Conservation (phyloP, 73 alveolate genomes). For the Paramecium octaurelia region DNA sequence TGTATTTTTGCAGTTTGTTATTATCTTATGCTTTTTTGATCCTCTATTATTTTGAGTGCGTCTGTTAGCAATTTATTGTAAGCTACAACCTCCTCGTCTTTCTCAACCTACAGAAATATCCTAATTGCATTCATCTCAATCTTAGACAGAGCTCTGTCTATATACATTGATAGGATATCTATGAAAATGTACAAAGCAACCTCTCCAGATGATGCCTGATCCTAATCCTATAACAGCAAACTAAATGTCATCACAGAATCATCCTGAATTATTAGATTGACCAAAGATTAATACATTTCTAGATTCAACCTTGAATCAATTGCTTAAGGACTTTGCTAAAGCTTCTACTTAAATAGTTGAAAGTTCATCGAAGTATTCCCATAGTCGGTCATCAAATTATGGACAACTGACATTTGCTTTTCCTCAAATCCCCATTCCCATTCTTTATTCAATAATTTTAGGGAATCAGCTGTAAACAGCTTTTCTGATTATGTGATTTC, state of each 20-base stretch:
- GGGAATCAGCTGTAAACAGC: not conserved
- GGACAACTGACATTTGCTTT: not conserved
- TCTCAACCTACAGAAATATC: not conserved
- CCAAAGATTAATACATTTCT: not conserved
- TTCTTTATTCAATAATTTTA: not conserved
- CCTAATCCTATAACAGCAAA: not conserved
- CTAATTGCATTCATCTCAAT: not conserved
- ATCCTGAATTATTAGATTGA: not conserved
- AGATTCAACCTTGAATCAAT: not conserved
- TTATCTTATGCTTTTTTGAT: not conserved
- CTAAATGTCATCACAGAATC: not conserved
- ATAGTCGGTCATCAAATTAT: not conserved
- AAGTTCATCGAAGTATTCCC: not conserved
- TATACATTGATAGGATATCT: not conserved
- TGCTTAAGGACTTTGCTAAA: not conserved
- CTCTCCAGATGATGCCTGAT: not conserved
- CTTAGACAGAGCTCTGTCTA: not conserved
- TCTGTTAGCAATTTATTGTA: not conserved
- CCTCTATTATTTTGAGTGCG: not conserved
- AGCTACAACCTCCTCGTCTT: not conserved
- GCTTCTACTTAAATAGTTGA: not conserved
- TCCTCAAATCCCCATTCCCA: conserved; percentile 2
- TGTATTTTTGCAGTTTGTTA: not conserved
- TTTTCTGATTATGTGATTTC: not conserved
- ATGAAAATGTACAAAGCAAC: not conserved